Evolutionary conservation across 208 protist species (phyloP), one percentile per base, ranked within the genome.

Genomic region (Novymonas esmeraldas): DNA sequence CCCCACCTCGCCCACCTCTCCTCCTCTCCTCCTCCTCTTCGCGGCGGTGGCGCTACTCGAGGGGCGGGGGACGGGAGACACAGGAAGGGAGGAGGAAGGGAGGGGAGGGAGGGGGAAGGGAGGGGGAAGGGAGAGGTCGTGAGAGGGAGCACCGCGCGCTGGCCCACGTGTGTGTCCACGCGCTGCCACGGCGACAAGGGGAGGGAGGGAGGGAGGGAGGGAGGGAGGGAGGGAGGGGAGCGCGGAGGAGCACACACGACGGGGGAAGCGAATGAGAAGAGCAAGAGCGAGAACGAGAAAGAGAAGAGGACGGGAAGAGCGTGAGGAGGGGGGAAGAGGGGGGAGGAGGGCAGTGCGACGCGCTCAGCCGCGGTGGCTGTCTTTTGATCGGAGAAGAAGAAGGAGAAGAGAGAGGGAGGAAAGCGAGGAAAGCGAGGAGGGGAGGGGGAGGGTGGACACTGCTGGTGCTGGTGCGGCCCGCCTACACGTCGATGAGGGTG

Each of bases 401-500:
- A 45, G 2, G 13, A 63, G n/a, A 64, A 59, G 11, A n/a, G 24
- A 33, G 18, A 42, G 45, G 1, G 33, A 28, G 46, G 50, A 52
- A 20, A 54, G 2, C 3, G 13, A 26, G 33, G 4, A 6, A 34
- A 28, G 6, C 36, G 24, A 14, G n/a, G 41, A 18, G 58, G 44
- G 20, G 31, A 38, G 14, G 34, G 14, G 48, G 20, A 26, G 9
- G 31, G 9, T n/a, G 18, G 48, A 4, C 2, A 59, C 13, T 39
- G 45, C 20, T 13, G 29, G 46, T 45, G 45, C 14, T 14, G 34
- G 29, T 41, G 41, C 4, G 22, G 39, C 26, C 26, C 13, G 18
- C 45, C 45, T 68, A 68, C 14, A n/a, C 36, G 28, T 59, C 51
- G 38, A 68, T 59, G 39, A 68, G 62, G 29, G 49, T 59, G 50